Percentiles rank a stretch among this genome's conserved stretches.
Evolutionary conservation across 2,329 filamentous ascomycete species (phyloP).

Genomic region (Colletotrichum sansevieriae): DNA sequence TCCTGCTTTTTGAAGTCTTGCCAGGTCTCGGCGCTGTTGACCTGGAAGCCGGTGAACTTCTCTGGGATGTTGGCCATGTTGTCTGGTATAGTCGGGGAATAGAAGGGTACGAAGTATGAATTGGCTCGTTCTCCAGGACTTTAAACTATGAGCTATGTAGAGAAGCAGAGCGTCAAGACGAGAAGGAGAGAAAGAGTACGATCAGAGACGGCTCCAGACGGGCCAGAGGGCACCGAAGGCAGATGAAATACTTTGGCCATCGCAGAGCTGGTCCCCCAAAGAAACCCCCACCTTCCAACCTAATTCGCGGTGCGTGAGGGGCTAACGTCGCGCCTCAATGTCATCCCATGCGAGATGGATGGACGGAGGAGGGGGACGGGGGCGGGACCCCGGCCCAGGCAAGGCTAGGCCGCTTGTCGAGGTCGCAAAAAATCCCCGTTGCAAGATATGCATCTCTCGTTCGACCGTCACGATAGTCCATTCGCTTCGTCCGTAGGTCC

Average conservation of each 20-base stretch:
- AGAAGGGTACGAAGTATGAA: not conserved
- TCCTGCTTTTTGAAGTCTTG: slow-evolving; percentile 77
- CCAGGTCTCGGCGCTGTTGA: slow-evolving; percentile 66
- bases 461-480: slow-evolving; percentile 12
- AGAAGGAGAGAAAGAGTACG: slow-evolving; percentile 6
- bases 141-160: not conserved
- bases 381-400: slow-evolving; percentile 19
- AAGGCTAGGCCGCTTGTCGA: slow-evolving; percentile 32
- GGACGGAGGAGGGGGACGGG: slow-evolving; percentile 10
- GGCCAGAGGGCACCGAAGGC: slow-evolving; percentile 26
- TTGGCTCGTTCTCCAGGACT: not conserved
- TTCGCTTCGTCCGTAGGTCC: slow-evolving; percentile 20
- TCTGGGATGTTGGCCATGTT: slow-evolving; percentile 67
- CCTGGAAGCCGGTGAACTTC: slow-evolving; percentile 72
- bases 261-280: slow-evolving; percentile 26
- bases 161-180: slow-evolving; percentile 18
- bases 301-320: slow-evolving; percentile 30
- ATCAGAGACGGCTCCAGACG: slow-evolving; percentile 2
- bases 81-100: slow-evolving; percentile 28
- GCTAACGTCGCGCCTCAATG: slow-evolving; percentile 35
- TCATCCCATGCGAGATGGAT: slow-evolving; percentile 27
- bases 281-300: slow-evolving; percentile 35
- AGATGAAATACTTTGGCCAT: slow-evolving; percentile 40
- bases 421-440: not conserved
- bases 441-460: slow-evolving; percentile 4